A percentile compares a stretch with the other conserved stretches of the same genome.
phyloP scores from a whole-genome alignment of 2,329 filamentous ascomycete genomes.

The Cucurbitaria berberidis region DNA sequence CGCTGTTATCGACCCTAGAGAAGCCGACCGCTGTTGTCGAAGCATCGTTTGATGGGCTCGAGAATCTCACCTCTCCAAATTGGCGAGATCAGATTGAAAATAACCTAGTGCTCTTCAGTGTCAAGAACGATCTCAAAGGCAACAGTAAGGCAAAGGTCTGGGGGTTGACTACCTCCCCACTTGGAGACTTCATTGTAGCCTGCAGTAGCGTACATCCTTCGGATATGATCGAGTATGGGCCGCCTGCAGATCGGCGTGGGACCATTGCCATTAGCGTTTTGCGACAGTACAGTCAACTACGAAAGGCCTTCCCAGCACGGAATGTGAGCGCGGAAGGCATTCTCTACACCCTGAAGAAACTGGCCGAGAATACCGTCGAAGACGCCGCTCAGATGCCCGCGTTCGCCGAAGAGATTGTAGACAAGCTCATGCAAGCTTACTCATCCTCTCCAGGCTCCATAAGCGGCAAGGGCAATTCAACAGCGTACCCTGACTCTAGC shows the following conservation, averaged over 20 bases:
- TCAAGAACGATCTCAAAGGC: slow-evolving; percentile 58
- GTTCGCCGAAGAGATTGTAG: slow-evolving; percentile 28
- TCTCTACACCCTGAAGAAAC: slow-evolving; percentile 42
- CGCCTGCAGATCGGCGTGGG: slow-evolving; percentile 53
- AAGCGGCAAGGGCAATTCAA: not conserved
- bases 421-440: slow-evolving; percentile 30
- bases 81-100: slow-evolving; percentile 52
- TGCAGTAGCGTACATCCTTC: slow-evolving; percentile 62
- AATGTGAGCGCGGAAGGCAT: slow-evolving; percentile 41
- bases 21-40: slow-evolving; percentile 41
- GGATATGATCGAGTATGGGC: slow-evolving; percentile 64
- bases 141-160: slow-evolving; percentile 59
- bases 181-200: slow-evolving; percentile 56
- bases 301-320: slow-evolving; percentile 23
- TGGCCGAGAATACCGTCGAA: slow-evolving; percentile 41
- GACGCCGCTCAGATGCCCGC: slow-evolving; percentile 27
- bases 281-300: slow-evolving; percentile 20
- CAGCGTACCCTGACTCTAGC: not conserved
- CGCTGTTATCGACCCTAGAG: slow-evolving; percentile 44
- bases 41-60: slow-evolving; percentile 23
- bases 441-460: not conserved
- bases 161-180: slow-evolving; percentile 58
- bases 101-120: slow-evolving; percentile 53
- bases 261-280: slow-evolving; percentile 44
- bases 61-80: slow-evolving; percentile 25